Conservation (phyloP, 345 rosid genomes). For the Noccaea caerulescens region DNA sequence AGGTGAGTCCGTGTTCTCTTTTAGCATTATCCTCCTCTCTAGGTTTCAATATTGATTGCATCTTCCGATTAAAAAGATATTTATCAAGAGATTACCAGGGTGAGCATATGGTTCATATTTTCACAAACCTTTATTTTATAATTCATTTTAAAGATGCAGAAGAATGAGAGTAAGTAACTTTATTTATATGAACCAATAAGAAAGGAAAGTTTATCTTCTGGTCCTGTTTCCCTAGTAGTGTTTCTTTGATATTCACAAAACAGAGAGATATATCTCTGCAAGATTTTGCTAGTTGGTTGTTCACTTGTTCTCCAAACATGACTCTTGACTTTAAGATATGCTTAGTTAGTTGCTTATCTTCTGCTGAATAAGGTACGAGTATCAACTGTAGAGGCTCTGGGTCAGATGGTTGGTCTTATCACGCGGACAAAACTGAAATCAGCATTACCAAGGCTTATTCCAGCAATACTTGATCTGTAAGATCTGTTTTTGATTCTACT, state of each 20-base stretch:
- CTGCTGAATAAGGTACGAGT: constrained; percentile 70
- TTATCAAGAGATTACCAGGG: constrained; percentile 23
- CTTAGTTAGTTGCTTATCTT: constrained; percentile 34
- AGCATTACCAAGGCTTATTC: constrained; percentile 90
- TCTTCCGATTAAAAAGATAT: constrained; percentile 3
- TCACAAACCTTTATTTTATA: not conserved
- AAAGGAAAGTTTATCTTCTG: constrained; percentile 20
- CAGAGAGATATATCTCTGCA: constrained; percentile 5
- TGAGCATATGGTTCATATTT: constrained; percentile 19
- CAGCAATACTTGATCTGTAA: constrained; percentile 88
- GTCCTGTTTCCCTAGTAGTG: not conserved
- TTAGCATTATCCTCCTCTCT: constrained; percentile 12
- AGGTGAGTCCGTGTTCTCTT: constrained; percentile 55
- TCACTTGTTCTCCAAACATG: constrained; percentile 15
- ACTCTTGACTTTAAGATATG: constrained; percentile 12
- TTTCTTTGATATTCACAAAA: constrained; percentile 20
- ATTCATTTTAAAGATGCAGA: not conserved
- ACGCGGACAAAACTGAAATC: constrained; percentile 80
- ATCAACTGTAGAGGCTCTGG: constrained; percentile 91
- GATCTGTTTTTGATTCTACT: constrained; percentile 42
- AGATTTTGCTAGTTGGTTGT: constrained; percentile 15
- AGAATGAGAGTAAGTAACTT: constrained; percentile 5
- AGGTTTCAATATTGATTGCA: constrained; percentile 10
- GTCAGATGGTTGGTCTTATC: constrained; percentile 96
- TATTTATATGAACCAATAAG: constrained; percentile 18